phyloP scores from a whole-genome alignment of 208 protist species.

The Acanthamoeba triangularis region DNA sequence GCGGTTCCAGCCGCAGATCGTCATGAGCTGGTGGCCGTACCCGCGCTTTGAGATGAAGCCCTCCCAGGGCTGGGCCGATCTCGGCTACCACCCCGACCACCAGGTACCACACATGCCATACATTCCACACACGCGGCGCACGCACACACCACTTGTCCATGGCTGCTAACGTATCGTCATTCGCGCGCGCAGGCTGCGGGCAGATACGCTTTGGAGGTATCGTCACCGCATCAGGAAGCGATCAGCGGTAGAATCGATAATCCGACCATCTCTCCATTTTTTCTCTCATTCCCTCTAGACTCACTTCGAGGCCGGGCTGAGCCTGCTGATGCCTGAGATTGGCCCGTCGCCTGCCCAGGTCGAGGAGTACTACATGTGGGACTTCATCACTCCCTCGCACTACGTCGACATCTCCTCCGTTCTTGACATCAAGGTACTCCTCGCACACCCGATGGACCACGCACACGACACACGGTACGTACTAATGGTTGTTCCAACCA shows the following conservation, averaged over 20 bases:
- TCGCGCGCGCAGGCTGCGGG: slow-evolving; percentile 7
- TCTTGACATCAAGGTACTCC: neutral
- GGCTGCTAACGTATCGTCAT: neutral
- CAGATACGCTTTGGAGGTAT: neutral
- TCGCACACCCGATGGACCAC: neutral
- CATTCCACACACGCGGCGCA: neutral
- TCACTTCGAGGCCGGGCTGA: neutral
- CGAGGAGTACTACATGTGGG: slow-evolving; percentile 71
- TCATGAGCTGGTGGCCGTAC: slow-evolving; percentile 65
- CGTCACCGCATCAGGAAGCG: too few species aligned
- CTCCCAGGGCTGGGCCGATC: slow-evolving; percentile 37
- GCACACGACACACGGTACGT: too few species aligned
- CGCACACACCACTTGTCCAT: neutral
- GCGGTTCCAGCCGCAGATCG: slow-evolving; percentile 18
- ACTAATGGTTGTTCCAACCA: neutral
- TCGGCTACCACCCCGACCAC: slow-evolving; percentile 62
- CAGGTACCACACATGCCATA: neutral
- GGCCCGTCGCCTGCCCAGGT: neutral
- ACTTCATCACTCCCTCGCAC: slow-evolving; percentile 69
- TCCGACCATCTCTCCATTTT: neutral
- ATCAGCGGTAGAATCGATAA: too few species aligned
- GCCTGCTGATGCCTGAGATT: slow-evolving; percentile 41
- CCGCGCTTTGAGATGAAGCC: slow-evolving; percentile 56
- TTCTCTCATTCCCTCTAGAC: too few species aligned
- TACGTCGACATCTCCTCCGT: slow-evolving; percentile 42